phyloP scores from a whole-genome alignment of 371 early-diverging fungal genomes.

The Mortierella polycephala region DNA sequence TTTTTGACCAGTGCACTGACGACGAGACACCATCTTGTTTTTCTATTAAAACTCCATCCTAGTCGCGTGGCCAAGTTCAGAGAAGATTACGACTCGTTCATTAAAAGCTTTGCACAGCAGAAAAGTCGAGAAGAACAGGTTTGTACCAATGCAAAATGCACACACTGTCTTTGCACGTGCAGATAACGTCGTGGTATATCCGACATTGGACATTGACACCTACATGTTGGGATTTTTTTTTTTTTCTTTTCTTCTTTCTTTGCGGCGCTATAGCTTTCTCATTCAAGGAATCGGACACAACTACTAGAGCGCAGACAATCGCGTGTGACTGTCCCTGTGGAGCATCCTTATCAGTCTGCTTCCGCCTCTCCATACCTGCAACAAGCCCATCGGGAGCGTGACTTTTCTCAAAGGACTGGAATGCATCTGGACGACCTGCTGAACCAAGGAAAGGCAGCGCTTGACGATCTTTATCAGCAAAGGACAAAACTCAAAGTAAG shows the following conservation, averaged over 20 bases:
- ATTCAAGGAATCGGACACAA: constrained; percentile 60
- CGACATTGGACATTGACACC: neutral
- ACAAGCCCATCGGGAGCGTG: constrained; percentile 52
- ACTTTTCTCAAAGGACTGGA: constrained; percentile 69
- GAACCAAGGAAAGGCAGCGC: constrained; percentile 71
- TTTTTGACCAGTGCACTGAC: neutral
- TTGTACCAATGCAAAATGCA: neutral
- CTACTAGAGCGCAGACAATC: constrained; percentile 61
- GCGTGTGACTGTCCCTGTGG: constrained; percentile 30
- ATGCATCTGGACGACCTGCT: constrained; percentile 78
- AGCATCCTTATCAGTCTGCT: constrained; percentile 35
- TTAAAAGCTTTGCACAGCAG: constrained; percentile 62
- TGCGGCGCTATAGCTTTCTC: constrained; percentile 17
- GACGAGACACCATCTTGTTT: neutral
- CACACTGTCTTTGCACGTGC: no score
- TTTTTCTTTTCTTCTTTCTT: no score
- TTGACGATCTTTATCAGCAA: constrained; percentile 83
- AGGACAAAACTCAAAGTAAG: constrained; percentile 80
- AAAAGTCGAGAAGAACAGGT: constrained; percentile 67
- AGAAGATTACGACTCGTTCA: constrained; percentile 69
- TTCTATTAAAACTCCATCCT: neutral
- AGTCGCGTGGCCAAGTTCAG: constrained; percentile 76
- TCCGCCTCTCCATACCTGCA: constrained; percentile 40
- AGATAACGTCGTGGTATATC: no score
- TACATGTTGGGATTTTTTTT: neutral